Conservation (phyloP, 73 alveolate species). For the Tetrahymena elliotti region DNA sequence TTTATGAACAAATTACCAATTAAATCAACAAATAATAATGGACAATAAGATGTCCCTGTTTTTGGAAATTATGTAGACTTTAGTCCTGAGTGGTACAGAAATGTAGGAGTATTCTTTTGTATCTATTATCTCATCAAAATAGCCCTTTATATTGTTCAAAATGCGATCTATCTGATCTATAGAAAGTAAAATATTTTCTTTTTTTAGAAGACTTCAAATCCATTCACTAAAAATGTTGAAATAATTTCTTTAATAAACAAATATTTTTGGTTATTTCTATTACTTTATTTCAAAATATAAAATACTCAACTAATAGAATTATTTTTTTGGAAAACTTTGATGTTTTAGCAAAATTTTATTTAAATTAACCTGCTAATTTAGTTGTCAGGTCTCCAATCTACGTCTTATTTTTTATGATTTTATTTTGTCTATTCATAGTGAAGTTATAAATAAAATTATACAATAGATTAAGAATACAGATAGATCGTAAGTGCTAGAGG, state of each 20-base stretch:
- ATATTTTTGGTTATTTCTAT: no score
- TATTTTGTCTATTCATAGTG: neutral
- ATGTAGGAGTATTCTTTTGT: neutral
- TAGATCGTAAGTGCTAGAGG: neutral
- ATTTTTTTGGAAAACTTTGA: no score
- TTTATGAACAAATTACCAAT: neutral
- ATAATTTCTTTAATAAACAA: no score
- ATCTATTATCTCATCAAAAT: neutral
- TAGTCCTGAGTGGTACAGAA: neutral
- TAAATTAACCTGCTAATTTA: no score
- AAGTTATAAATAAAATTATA: neutral
- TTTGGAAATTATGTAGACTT: neutral
- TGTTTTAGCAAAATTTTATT: no score
- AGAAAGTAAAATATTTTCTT: neutral
- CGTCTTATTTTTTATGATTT: neutral
- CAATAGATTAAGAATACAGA: neutral
- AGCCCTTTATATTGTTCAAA: neutral
- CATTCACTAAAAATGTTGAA: neutral
- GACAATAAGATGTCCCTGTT: neutral
- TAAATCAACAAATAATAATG: neutral
- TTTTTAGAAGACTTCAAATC: neutral
- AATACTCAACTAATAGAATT: no score
- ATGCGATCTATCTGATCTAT: neutral
- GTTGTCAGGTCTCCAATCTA: no score
- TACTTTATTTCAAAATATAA: no score